Conservation (phyloP, 169 alveolate species). For the Perkinsus marinus region DNA sequence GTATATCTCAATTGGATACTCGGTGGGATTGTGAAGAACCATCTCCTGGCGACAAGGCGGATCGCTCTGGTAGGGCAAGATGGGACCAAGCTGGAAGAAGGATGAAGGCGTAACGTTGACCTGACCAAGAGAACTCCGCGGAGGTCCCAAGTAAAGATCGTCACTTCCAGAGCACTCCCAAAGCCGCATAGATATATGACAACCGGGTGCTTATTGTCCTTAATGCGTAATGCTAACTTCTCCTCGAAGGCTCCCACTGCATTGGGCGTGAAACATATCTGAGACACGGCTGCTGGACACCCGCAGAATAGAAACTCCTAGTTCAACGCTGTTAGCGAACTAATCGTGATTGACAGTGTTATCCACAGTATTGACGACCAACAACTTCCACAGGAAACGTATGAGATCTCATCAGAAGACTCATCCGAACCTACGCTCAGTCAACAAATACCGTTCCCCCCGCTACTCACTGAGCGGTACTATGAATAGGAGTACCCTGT, state of each 20-base stretch:
- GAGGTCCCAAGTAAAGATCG: neutral
- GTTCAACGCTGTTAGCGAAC: no score
- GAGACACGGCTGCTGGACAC: neutral
- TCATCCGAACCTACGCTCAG: no score
- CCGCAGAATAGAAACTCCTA: no score
- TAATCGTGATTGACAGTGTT: no score
- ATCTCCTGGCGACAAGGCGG: slow-evolving; percentile 47
- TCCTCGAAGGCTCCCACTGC: slow-evolving; percentile 49
- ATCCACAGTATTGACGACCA: no score
- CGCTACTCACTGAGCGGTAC: no score
- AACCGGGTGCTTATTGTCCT: slow-evolving; percentile 54
- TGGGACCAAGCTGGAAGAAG: slow-evolving; percentile 60
- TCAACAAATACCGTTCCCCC: no score
- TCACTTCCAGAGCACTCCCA: neutral
- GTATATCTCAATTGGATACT: slow-evolving; percentile 66
- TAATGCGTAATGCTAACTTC: slow-evolving; percentile 57
- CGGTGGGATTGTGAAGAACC: slow-evolving; percentile 64
- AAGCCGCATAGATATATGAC: neutral
- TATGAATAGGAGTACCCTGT: no score
- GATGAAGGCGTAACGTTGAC: neutral
- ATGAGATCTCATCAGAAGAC: no score
- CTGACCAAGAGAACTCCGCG: neutral
- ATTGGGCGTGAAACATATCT: slow-evolving; percentile 64
- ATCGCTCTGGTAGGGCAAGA: slow-evolving; percentile 65
- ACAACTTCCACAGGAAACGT: no score